These are phyloP conservation scores for Aschersonia sp. DNA, from an alignment of 2,329 filamentous ascomycete genomes.

Conservation along the genomic window DNA sequence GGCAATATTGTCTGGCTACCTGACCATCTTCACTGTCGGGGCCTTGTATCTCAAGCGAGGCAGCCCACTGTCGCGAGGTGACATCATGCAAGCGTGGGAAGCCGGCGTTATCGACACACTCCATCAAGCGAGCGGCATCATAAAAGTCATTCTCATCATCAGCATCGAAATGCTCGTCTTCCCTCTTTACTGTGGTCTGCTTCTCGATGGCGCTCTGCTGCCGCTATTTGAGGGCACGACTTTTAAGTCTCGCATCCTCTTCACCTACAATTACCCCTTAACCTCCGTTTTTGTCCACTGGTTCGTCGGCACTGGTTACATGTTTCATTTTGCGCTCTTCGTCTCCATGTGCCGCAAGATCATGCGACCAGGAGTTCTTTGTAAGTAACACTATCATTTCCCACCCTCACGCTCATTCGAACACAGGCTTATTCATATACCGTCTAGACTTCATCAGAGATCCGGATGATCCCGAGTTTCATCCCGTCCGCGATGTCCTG, in stretches of 20 bases:
- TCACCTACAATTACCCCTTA: conserved; percentile 64
- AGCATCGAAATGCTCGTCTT: conserved; percentile 98
- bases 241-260: conserved; percentile 60
- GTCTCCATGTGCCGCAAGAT: conserved; percentile 99
- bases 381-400: conserved; percentile 33
- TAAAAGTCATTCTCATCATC: conserved; percentile 97
- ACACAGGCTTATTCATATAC: background rate
- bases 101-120: conserved; percentile 68
- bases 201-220: conserved; percentile 77
- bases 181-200: conserved; percentile 83
- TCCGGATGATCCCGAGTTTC: conserved; percentile 94
- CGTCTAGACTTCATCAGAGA: conserved; percentile 80
- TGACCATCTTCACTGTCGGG: conserved; percentile 58
- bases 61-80: conserved; percentile 47
- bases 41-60: conserved; percentile 67
- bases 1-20: conserved; percentile 71
- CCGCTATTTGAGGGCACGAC: conserved; percentile 78
- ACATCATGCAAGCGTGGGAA: conserved; percentile 50
- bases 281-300: conserved; percentile 95
- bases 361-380: conserved; percentile 85
- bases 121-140: conserved; percentile 85
- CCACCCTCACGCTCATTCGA: too few species aligned
- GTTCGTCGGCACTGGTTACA: conserved; percentile 97
- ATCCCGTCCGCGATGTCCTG: conserved; percentile 90
- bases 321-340: conserved; percentile 98